A percentile compares a stretch with the other conserved stretches of the same genome.
Evolutionary conservation across 768 basidiomycete genomes (phyloP).

Genomic region (Chiua virens): DNA sequence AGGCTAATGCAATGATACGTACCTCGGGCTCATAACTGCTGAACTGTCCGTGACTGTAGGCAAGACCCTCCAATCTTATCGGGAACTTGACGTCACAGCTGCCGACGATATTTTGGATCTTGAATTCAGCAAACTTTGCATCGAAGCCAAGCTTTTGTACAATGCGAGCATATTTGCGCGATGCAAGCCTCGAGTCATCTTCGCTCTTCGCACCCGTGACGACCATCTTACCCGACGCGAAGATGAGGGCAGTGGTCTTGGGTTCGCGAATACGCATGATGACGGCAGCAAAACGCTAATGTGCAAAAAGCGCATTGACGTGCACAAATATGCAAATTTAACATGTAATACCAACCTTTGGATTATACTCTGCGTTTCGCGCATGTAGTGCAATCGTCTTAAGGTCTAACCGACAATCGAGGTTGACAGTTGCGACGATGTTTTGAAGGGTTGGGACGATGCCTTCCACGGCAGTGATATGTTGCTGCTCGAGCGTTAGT

Average conservation of each 20-base stretch:
- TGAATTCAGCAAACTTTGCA: conserved; percentile 99
- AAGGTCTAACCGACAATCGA: conserved; percentile 93
- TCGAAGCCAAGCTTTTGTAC: conserved; percentile 99
- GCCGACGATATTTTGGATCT: conserved; percentile 99
- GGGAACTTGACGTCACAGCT: conserved; percentile 99
- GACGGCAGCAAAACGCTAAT: conserved; percentile 99
- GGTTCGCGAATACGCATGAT: conserved; percentile 99
- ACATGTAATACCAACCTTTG: conserved; percentile 83
- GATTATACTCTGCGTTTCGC: conserved; percentile 98
- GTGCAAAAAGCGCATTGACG: conserved; percentile 62
- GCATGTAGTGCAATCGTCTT: conserved; percentile 99
- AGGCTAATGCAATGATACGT: conserved; percentile 26
- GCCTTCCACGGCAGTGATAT: conserved; percentile 95
- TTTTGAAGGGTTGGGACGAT: conserved; percentile 99
- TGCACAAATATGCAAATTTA: conserved; percentile 39
- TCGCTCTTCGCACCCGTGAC: conserved; percentile 99
- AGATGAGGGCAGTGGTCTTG: conserved; percentile 99
- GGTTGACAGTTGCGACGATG: conserved; percentile 98
- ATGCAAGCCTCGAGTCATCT: conserved; percentile 94
- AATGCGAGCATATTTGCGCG: conserved; percentile 98
- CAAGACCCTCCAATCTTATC: conserved; percentile 94
- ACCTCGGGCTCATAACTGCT: conserved; percentile 98
- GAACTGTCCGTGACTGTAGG: conserved; percentile 97
- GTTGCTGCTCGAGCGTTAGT: conserved; percentile 85
- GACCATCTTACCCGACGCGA: conserved; percentile 99